These are phyloP conservation scores for Plasmodium gaboni DNA, from an alignment of 169 alveolate species.

Conservation along the genomic window DNA sequence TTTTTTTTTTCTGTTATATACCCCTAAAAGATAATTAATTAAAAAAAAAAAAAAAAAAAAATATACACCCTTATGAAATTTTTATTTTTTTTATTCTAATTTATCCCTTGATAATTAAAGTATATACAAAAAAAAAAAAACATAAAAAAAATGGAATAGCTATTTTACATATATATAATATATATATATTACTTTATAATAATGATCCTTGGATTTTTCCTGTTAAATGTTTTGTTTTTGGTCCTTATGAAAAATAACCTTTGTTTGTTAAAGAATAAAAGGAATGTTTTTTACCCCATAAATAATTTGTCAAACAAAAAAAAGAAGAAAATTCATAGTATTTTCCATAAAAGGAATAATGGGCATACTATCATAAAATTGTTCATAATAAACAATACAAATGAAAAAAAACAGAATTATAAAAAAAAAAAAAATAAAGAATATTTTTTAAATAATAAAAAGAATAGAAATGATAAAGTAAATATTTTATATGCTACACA, in stretches of 20 bases:
- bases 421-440: background rate
- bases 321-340: background rate
- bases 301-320: background rate
- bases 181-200: background rate
- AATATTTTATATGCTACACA: constrained; percentile 17
- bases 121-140: no score
- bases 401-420: background rate
- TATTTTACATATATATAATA: no score
- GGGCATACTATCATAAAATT: constrained; percentile 5
- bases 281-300: constrained; percentile 16
- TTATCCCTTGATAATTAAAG: no score
- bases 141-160: no score
- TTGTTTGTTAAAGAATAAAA: constrained; percentile 21
- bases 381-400: background rate
- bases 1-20: no score
- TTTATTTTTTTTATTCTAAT: no score
- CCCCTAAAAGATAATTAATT: no score
- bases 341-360: constrained; percentile 2
- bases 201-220: constrained; percentile 22
- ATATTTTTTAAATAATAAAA: background rate
- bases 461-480: constrained; percentile 19
- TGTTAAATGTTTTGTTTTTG: constrained; percentile 4
- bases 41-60: no score
- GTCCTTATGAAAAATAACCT: constrained; percentile 21
- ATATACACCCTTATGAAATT: no score